These are phyloP conservation scores for Thozetella sp. DNA, from an alignment of 495 filamentous ascomycete genomes.

Conservation along the genomic window DNA sequence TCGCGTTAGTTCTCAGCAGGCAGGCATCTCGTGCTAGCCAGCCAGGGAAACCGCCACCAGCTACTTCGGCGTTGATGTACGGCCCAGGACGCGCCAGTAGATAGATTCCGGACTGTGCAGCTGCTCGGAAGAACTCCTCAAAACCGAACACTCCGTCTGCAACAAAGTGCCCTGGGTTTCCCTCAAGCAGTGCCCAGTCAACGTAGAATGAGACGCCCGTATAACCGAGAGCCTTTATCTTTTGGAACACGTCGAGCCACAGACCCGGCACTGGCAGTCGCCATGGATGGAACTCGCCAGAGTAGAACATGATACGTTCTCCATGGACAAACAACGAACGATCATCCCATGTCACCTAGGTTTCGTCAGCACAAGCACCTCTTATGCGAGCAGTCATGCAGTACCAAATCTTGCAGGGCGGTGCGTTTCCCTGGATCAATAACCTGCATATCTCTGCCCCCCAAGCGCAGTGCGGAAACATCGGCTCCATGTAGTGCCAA, in stretches of 20 bases:
- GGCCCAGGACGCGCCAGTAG: constrained; percentile 70
- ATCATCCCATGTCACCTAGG: constrained; percentile 70
- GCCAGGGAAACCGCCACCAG: constrained; percentile 34
- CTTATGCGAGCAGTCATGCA: background rate
- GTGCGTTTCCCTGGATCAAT: background rate
- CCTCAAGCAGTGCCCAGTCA: constrained; percentile 81
- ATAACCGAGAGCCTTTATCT: constrained; percentile 77
- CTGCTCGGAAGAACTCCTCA: constrained; percentile 73
- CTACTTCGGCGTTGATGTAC: constrained; percentile 59
- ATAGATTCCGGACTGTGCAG: constrained; percentile 69
- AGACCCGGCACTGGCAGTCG: constrained; percentile 73
- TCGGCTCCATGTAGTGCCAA: background rate
- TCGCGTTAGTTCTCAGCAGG: background rate
- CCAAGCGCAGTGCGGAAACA: background rate
- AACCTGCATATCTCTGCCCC: background rate
- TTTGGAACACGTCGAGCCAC: constrained; percentile 77
- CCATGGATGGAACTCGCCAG: constrained; percentile 74
- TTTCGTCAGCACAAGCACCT: background rate
- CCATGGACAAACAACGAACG: constrained; percentile 74
- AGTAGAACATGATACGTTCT: constrained; percentile 71
- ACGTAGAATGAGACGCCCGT: constrained; percentile 77
- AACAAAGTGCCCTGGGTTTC: constrained; percentile 66
- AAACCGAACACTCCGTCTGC: constrained; percentile 72
- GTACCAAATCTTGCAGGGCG: background rate
- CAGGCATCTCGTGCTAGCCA: constrained; percentile 24